phyloP scores from a whole-genome alignment of 2,329 filamentous ascomycete species.

The Celoporthe dispersa region DNA sequence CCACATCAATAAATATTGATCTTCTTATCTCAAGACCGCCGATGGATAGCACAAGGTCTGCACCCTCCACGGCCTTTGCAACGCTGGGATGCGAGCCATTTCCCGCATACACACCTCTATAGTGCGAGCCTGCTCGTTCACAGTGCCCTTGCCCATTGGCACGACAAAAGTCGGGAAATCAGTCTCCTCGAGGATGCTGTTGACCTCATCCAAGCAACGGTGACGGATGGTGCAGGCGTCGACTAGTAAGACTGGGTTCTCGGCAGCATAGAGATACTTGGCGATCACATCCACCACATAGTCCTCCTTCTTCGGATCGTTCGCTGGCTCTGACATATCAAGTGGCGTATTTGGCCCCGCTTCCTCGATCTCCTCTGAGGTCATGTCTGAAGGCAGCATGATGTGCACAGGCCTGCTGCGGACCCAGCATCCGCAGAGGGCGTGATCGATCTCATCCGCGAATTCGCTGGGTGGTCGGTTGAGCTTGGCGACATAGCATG shows the following conservation, averaged over 20 bases:
- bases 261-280: slow-evolving; percentile 72
- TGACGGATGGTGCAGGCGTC: slow-evolving; percentile 85
- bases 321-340: slow-evolving; percentile 65
- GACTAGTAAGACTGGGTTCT: slow-evolving; percentile 77
- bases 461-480: slow-evolving; percentile 72
- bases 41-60: slow-evolving; percentile 73
- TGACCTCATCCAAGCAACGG: slow-evolving; percentile 72
- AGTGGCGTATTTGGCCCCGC: slow-evolving; percentile 71
- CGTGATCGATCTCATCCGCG: slow-evolving; percentile 76
- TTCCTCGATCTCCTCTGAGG: slow-evolving; percentile 76
- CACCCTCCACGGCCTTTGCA: slow-evolving; percentile 65
- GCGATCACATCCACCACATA: slow-evolving; percentile 83
- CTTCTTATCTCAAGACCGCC: slow-evolving; percentile 61
- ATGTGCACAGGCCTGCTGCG: slow-evolving; percentile 82
- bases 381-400: slow-evolving; percentile 81
- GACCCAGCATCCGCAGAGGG: slow-evolving; percentile 74
- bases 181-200: slow-evolving; percentile 73
- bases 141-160: slow-evolving; percentile 85
- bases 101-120: slow-evolving; percentile 86
- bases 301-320: slow-evolving; percentile 73
- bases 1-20: neutral
- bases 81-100: slow-evolving; percentile 70
- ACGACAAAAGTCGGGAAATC: slow-evolving; percentile 83
- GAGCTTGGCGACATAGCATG: slow-evolving; percentile 72
- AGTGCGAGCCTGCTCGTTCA: slow-evolving; percentile 77